phyloP scores from a whole-genome alignment of 495 filamentous ascomycete species.

The Trichoderma virens region DNA sequence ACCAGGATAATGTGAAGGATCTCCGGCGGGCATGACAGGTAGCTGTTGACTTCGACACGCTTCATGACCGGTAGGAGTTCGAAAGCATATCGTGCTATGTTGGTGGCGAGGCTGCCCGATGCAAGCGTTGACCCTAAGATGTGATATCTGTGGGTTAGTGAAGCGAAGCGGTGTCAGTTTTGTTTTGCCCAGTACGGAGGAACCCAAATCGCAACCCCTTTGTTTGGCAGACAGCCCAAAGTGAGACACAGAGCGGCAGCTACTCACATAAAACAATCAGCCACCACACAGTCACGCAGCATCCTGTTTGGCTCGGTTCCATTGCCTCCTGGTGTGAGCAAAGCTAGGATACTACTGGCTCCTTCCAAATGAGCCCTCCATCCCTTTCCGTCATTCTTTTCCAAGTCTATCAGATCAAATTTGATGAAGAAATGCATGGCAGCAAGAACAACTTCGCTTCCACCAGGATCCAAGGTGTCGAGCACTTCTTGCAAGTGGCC shows the following conservation, averaged over 20 bases:
- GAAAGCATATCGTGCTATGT: constrained; percentile 17
- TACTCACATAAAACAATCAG: constrained; percentile 35
- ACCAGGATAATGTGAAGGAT: constrained; percentile 32
- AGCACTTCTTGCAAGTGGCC: constrained; percentile 31
- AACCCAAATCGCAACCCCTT: too few relatives aligned
- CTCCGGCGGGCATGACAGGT: constrained; percentile 37
- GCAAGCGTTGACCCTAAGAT: constrained; percentile 30
- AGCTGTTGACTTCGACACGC: constrained; percentile 37
- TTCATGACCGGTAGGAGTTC: constrained; percentile 28
- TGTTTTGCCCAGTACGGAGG: constrained; percentile 15
- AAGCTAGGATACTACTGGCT: constrained; percentile 35
- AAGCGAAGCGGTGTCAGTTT: neutral
- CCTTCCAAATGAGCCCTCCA: constrained; percentile 50
- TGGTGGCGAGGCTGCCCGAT: constrained; percentile 10
- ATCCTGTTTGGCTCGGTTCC: constrained; percentile 22
- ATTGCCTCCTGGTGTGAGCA: constrained; percentile 16
- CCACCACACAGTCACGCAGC: constrained; percentile 33
- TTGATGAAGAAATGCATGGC: constrained; percentile 51
- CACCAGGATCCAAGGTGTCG: constrained; percentile 22
- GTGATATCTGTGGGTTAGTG: constrained; percentile 18
- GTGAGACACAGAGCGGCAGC: constrained; percentile 7
- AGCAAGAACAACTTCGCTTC: constrained; percentile 36
- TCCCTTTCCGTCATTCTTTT: constrained; percentile 28
- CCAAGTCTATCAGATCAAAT: constrained; percentile 49
- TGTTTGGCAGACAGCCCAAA: neutral